These are phyloP conservation scores for Cutaneotrichosporon sp. DNA, from an alignment of 1,284 basidiomycete genomes.

Conservation along the genomic window DNA sequence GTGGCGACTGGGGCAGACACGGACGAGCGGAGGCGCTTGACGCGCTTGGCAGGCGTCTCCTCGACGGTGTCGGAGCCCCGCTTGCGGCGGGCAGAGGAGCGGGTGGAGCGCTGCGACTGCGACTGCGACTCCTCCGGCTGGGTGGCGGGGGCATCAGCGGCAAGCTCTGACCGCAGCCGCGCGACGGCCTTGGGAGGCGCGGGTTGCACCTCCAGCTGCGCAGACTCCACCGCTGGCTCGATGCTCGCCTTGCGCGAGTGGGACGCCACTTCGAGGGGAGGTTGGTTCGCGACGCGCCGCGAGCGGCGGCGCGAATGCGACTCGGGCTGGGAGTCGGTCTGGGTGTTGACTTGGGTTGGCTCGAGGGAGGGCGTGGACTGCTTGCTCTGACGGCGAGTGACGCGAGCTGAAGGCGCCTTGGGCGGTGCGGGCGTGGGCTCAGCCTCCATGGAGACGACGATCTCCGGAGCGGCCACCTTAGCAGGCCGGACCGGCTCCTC, in stretches of 20 bases:
- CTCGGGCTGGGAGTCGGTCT: not conserved
- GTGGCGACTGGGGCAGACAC: not conserved
- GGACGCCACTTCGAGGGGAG: not conserved
- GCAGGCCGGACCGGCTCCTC: too few relatives aligned
- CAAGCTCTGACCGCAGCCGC: not conserved
- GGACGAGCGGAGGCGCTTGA: constrained; percentile 3
- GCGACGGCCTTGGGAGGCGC: not conserved
- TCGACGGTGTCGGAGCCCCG: constrained; percentile 5
- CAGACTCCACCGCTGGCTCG: too few relatives aligned
- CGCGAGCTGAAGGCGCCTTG: not conserved
- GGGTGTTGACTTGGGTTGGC: not conserved
- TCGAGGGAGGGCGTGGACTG: not conserved
- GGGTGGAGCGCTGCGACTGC: constrained; percentile 9
- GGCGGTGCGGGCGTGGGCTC: not conserved
- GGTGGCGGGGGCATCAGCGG: not conserved
- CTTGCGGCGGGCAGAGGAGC: constrained; percentile 19
- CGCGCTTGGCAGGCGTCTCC: constrained; percentile 7
- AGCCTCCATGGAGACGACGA: too few relatives aligned
- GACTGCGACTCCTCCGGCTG: not conserved
- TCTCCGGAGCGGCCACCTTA: too few relatives aligned
- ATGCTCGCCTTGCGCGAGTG: not conserved
- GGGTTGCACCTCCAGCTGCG: not conserved
- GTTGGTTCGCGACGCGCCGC: constrained; percentile 1
- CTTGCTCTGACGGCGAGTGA: not conserved
- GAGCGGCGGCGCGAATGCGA: not conserved